A percentile compares a stretch with the other conserved stretches of the same genome.
These are phyloP conservation scores for Boletellus dicymbophilus DNA, from an alignment of 1,284 basidiomycete species.

Conservation along the genomic window DNA sequence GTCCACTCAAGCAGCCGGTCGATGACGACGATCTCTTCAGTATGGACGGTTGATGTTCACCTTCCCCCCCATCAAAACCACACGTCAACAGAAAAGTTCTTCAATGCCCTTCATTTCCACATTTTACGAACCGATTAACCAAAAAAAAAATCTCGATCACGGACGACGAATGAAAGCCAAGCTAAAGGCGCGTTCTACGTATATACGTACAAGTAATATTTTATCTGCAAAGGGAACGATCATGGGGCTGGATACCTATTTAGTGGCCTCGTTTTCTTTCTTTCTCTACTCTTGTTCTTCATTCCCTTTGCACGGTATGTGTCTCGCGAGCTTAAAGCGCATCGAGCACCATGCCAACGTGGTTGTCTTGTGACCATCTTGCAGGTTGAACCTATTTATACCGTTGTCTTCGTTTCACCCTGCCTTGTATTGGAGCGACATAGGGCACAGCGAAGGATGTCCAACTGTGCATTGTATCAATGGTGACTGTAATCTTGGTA, in stretches of 20 bases:
- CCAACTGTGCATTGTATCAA: slow-evolving; percentile 24
- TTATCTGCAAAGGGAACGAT: slow-evolving; percentile 25
- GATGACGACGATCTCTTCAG: slow-evolving; percentile 69
- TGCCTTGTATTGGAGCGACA: slow-evolving; percentile 13
- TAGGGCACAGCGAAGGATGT: slow-evolving; percentile 14
- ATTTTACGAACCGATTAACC: background rate
- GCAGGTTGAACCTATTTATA: slow-evolving; percentile 26
- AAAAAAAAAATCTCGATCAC: slow-evolving; percentile 7
- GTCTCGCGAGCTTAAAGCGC: background rate
- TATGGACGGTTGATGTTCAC: slow-evolving; percentile 51
- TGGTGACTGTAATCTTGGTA: slow-evolving; percentile 19
- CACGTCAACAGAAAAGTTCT: too few species aligned
- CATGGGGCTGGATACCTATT: slow-evolving; percentile 31
- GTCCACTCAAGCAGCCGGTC: slow-evolving; percentile 59
- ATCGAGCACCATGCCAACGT: background rate
- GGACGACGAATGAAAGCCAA: slow-evolving; percentile 12
- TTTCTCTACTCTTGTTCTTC: background rate
- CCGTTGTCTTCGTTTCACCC: slow-evolving; percentile 12
- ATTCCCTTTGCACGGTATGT: slow-evolving; percentile 12
- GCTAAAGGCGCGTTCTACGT: slow-evolving; percentile 10
- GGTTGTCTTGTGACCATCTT: slow-evolving; percentile 6
- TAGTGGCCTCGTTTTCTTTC: slow-evolving; percentile 18
- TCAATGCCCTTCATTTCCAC: background rate
- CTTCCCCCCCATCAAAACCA: background rate
- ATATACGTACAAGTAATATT: slow-evolving; percentile 32